A percentile compares a stretch with the other conserved stretches of the same genome.
These are phyloP conservation scores for Eragrostis nindensis DNA, from an alignment of 176 grass and related monocot genomes.

Conservation along the genomic window DNA sequence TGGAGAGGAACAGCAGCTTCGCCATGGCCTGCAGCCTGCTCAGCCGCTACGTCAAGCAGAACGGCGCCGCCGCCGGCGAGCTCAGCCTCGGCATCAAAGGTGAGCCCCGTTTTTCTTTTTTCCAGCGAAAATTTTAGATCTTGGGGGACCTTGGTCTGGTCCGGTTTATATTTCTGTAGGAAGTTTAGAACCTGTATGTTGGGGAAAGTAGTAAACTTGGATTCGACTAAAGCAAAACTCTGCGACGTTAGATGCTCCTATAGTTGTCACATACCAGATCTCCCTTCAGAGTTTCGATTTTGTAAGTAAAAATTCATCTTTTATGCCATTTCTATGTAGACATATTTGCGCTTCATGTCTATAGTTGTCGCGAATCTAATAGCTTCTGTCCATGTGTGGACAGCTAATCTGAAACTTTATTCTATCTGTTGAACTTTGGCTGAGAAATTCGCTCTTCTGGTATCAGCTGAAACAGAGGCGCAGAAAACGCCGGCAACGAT, in stretches of 20 bases:
- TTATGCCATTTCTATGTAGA: not conserved
- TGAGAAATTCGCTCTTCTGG: not conserved
- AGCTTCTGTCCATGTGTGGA: not conserved
- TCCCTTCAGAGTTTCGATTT: not conserved
- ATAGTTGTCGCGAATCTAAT: slow-evolving; percentile 5
- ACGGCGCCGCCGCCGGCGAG: slow-evolving; percentile 56
- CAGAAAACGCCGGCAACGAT: slow-evolving; percentile 34
- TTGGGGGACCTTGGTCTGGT: not conserved
- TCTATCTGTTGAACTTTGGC: not conserved
- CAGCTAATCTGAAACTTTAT: not conserved
- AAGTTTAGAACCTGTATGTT: not conserved
- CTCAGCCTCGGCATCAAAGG: slow-evolving; percentile 64
- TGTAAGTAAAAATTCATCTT: not conserved
- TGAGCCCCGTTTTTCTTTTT: slow-evolving; percentile 38
- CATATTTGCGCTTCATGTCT: not conserved
- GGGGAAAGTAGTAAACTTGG: not conserved
- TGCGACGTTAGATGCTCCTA: too few species aligned
- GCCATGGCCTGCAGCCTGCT: slow-evolving; percentile 74
- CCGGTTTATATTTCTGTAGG: not conserved
- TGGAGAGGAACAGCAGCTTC: slow-evolving; percentile 66
- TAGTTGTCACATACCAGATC: slow-evolving; percentile 20
- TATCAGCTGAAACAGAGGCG: slow-evolving; percentile 55
- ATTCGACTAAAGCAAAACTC: slow-evolving; percentile 15
- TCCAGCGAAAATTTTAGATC: not conserved
- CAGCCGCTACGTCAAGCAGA: slow-evolving; percentile 88